Evolutionary conservation across 352 stramenopile species (phyloP), one percentile per base, ranked within the genome.

Genomic region (Peronosclerospora sorghi): DNA sequence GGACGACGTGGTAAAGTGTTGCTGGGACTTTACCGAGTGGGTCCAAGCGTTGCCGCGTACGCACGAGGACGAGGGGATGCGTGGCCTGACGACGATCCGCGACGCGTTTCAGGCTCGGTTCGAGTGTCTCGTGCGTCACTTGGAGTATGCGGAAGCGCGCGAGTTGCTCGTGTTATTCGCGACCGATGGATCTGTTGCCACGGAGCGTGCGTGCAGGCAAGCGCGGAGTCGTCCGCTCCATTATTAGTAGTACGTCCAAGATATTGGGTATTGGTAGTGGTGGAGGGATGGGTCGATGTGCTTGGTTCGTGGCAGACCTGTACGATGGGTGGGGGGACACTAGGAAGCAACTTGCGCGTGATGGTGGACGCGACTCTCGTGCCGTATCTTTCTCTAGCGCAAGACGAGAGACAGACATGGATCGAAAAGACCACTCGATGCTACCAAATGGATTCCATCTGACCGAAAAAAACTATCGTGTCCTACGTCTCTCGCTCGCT

Each of bases 351-450:
- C 76, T n/a, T n/a, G n/a, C n/a, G n/a, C n/a, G n/a, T n/a, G n/a
- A n/a, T n/a, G n/a, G n/a, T n/a, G n/a, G n/a, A 89, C 57, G 82
- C 86, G 24, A 71, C 71, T 13, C 52, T 88, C 4, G 76, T 88
- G 18, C 76, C 73, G 35, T 88, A 88, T 44, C 79, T 86, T 49
- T 86, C 83, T 47, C 43, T 88, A 15, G 84, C 73, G 0, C 70
- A 81, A 32, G 69, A 84, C 0, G 73, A 89, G 43, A 85, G 86
- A 59, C 67, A 86, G 32, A n/a, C n/a, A 89, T 89, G 76, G 74
- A 89, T 40, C 68, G 76, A 35, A 86, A 89, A n/a, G n/a, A n/a
- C n/a, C n/a, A n/a, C n/a, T n/a, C n/a, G n/a, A n/a, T n/a, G n/a
- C n/a, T n/a, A n/a, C n/a, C n/a, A n/a, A n/a, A n/a, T n/a, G n/a